Evolutionary conservation across 1,139 yeast genomes (phyloP), one percentile per base, ranked within the genome.

Genomic region (Magnusiomyces sp.): DNA sequence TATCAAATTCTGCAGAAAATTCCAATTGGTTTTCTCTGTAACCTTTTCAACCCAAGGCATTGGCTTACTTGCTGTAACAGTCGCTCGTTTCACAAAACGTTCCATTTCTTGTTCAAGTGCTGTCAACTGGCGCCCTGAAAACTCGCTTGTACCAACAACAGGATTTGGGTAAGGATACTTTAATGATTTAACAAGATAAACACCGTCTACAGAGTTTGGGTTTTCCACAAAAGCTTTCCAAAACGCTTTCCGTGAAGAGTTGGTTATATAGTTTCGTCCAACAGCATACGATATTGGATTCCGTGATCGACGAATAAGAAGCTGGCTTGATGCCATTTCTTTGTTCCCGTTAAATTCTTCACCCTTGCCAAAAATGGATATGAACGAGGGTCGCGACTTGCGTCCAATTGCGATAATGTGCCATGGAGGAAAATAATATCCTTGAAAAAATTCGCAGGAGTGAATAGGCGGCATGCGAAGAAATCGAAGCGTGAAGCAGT

Each of bases 301-400:
- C 32, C 59, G 62, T 2, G 66, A 60, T 31, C 63, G 55, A 23
- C 43, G 36, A 7, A 10, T 17, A 17, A 29, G 38, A 13, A 42
- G 39, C 38, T 34, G 20, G 11, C 20, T 19, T 4, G 36, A 32
- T 37, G 11, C 32, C 40, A 31, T 52, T 29, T 43, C 52, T 48
- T 45, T 40, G 29, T 40, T 46, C 2, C 69, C 69, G 48, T 66
- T 66, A 49, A 51, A 58, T 40, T 55, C 60, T 5, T 49, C 53
- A 13, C 67, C 66, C 1, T 47, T 41, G 10, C 51, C 42, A 33
- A 53, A 62, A 5, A 58, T 40, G 11, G 62, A 54, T 9, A 58
- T 54, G 2, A 77, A 42, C 0, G 78, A 74, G 0, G 83, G 83
- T 39, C 70, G 68, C 2, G 79, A 70, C 55, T 77, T 77, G n/a